Evolutionary conservation across 2,329 filamentous ascomycete species (phyloP), one percentile per base, ranked within the genome.

Genomic region (Diplodia mutila): DNA sequence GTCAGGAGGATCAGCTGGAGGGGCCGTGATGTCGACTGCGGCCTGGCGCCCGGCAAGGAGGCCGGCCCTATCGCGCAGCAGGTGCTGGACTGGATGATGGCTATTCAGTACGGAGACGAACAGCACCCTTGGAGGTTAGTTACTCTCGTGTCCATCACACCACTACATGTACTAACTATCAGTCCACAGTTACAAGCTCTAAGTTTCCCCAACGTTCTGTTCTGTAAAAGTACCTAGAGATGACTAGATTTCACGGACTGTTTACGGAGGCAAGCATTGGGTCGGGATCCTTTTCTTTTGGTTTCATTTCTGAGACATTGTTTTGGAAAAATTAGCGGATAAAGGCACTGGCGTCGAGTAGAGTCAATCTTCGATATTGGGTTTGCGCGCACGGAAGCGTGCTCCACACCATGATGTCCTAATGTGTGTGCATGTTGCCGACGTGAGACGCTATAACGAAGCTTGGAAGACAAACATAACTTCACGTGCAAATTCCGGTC

Each of bases 31-130:
- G 89, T 99, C 32, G 86, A 92, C 75, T 97, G 95, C 78, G 94
- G 94, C 3, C 82, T 99, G 72, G 87, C 87, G 77, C 89, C 91
- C 72, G 84, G 88, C 57, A 87, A 96, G 80, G 94, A 99, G 83
- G 93, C 93, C 12, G 95, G 95, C 52, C 90, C 94, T 76, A 85
- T 98, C 75, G 91, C 95, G 11, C 82, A 88, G 74, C 87, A 87
- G 80, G 94, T 99, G 90, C 97, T 97, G 88, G 87, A 90, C 74
- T 99, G 95, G 95, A 97, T 99, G 70, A 94, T 97, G 83, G 90
- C 84, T 32, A 94, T 96, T 73, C 94, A 98, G 83, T 97, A 98
- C 78, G 95, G 95, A 70, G 94, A 97, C 71, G 91, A 94, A 80
- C 87, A 92, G 78, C 93, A 97, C 79, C 86, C 90, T 72, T 99